These are phyloP conservation scores for Talaromyces ruber DNA, from an alignment of 495 filamentous ascomycete species.

Conservation along the genomic window DNA sequence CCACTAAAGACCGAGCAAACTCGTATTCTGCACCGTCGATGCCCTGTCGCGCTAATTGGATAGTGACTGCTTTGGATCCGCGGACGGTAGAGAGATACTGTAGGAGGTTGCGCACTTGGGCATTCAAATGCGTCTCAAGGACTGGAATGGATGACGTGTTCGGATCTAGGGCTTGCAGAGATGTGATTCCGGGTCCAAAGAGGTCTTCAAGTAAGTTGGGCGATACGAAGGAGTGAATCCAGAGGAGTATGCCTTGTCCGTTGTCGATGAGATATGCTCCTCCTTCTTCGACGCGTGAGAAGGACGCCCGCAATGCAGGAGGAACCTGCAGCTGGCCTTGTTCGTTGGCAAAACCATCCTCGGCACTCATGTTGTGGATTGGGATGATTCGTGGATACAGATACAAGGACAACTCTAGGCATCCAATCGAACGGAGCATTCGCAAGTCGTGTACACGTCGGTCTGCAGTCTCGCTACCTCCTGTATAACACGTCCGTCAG, in stretches of 20 bases:
- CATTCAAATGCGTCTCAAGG: slow-evolving; percentile 88
- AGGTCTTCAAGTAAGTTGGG: slow-evolving; percentile 83
- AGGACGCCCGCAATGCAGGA: slow-evolving; percentile 67
- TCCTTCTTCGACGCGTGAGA: slow-evolving; percentile 83
- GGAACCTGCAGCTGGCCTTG: slow-evolving; percentile 76
- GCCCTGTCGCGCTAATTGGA: slow-evolving; percentile 89
- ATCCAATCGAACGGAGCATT: slow-evolving; percentile 79
- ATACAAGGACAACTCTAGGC: slow-evolving; percentile 78
- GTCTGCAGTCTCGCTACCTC: slow-evolving; percentile 83
- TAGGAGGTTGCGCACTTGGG: slow-evolving; percentile 87
- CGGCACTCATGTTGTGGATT: slow-evolving; percentile 68
- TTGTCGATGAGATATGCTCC: slow-evolving; percentile 98
- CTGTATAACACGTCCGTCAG: slow-evolving; percentile 14
- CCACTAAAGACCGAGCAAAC: slow-evolving; percentile 82
- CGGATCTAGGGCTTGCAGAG: slow-evolving; percentile 68
- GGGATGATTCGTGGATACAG: slow-evolving; percentile 93
- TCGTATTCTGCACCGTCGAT: slow-evolving; percentile 94
- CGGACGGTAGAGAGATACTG: slow-evolving; percentile 75
- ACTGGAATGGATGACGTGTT: slow-evolving; percentile 62
- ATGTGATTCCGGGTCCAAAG: slow-evolving; percentile 69
- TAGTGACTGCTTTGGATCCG: slow-evolving; percentile 77
- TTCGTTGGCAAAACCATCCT: slow-evolving; percentile 81
- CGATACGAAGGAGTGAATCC: slow-evolving; percentile 71
- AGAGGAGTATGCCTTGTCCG: slow-evolving; percentile 81
- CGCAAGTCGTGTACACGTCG: slow-evolving; percentile 86